phyloP scores from a whole-genome alignment of 768 basidiomycete genomes.

The Pulveroboletus sp. region DNA sequence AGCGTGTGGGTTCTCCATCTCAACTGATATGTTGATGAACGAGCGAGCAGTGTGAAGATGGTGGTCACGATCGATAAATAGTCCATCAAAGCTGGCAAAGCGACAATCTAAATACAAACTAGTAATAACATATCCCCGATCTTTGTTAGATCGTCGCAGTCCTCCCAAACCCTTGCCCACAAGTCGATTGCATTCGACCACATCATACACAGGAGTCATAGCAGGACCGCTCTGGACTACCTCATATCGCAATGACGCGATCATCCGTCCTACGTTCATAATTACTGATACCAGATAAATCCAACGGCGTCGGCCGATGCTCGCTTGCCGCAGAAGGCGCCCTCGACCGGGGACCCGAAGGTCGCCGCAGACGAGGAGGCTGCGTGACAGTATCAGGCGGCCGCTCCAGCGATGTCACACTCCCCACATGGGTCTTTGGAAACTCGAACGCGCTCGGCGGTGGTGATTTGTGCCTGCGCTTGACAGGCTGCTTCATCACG shows the following conservation, averaged over 20 bases:
- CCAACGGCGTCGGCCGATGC: slow-evolving; percentile 17
- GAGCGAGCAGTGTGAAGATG: too few relatives aligned
- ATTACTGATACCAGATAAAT: slow-evolving; percentile 17
- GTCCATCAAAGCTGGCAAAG: too few relatives aligned
- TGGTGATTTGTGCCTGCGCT: slow-evolving; percentile 8
- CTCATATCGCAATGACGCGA: not conserved
- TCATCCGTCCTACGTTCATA: slow-evolving; percentile 2
- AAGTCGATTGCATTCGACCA: not conserved
- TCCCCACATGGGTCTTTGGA: slow-evolving; percentile 6
- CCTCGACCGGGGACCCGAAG: slow-evolving; percentile 31
- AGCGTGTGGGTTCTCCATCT: not conserved
- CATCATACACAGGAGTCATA: slow-evolving; percentile 7
- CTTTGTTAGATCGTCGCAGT: not conserved
- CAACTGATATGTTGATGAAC: too few relatives aligned
- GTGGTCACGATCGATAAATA: too few relatives aligned
- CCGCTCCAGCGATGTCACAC: slow-evolving; percentile 7
- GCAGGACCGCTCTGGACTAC: slow-evolving; percentile 12
- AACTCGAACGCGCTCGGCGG: slow-evolving; percentile 25
- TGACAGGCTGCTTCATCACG: slow-evolving; percentile 26
- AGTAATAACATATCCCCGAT: not conserved
- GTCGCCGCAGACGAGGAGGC: slow-evolving; percentile 29
- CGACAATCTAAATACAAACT: too few relatives aligned
- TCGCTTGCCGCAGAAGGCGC: slow-evolving; percentile 19
- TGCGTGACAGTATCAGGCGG: slow-evolving; percentile 1
- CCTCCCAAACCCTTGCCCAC: slow-evolving; percentile 20